Percentiles rank a stretch among this genome's conserved stretches.
phyloP scores from a whole-genome alignment of 2,329 filamentous ascomycete genomes.

The Metarhizium album region DNA sequence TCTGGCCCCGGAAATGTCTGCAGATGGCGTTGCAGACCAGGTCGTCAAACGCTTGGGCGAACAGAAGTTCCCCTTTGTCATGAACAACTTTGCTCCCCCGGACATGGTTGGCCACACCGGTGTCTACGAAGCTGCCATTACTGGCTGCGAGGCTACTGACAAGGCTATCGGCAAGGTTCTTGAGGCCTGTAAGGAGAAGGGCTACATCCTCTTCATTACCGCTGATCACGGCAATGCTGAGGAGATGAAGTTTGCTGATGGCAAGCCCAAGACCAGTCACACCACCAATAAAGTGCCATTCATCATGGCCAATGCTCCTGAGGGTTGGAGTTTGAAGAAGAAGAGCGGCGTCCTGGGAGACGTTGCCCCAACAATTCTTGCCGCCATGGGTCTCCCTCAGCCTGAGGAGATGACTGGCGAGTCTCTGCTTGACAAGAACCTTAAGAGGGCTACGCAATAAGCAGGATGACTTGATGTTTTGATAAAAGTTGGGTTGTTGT shows the following conservation, averaged over 20 bases:
- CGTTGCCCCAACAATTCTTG: conserved; percentile 88
- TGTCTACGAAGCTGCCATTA: conserved; percentile 86
- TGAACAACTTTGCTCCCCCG: conserved; percentile 99
- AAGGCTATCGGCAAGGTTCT: conserved; percentile 88
- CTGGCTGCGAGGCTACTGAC: conserved; percentile 79
- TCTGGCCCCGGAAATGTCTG: conserved; percentile 90
- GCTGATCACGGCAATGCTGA: conserved; percentile 96
- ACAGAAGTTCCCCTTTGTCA: conserved; percentile 86
- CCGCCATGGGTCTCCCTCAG: conserved; percentile 80
- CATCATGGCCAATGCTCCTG: conserved; percentile 93
- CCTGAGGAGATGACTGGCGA: conserved; percentile 86
- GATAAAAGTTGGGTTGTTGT: conserved; percentile 7
- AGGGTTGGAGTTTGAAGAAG: conserved; percentile 78
- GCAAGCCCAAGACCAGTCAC: conserved; percentile 95
- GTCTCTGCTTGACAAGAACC: conserved; percentile 68
- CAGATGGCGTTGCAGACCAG: conserved; percentile 79
- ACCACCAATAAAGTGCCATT: conserved; percentile 97
- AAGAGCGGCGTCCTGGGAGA: conserved; percentile 86
- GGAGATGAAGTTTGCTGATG: conserved; percentile 95
- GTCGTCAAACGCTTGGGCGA: conserved; percentile 78
- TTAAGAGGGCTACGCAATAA: conserved; percentile 27
- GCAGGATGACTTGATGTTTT: conserved; percentile 7
- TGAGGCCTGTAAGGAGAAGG: conserved; percentile 86
- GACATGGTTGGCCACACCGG: conserved; percentile 99
- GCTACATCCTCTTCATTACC: conserved; percentile 91